Percentiles rank a stretch among this genome's conserved stretches.
Evolutionary conservation across 1,284 basidiomycete genomes (phyloP).

Genomic region (Ceratobasidium sp.): DNA sequence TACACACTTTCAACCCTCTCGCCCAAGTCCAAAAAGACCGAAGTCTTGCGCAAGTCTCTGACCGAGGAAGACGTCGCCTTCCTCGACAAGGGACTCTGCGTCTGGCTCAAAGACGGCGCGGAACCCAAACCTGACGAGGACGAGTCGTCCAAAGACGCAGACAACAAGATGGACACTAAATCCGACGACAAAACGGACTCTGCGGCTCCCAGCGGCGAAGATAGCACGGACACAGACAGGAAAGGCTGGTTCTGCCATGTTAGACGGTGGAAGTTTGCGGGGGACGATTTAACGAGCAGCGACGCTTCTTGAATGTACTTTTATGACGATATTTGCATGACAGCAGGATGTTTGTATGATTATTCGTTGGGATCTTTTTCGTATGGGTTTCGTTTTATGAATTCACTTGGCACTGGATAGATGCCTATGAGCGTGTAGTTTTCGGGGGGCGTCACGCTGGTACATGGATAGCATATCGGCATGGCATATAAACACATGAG

Average conservation of each 20-base stretch:
- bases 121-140: neutral
- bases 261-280: conserved; percentile 40
- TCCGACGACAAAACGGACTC: conserved; percentile 3
- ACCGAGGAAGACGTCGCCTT: conserved; percentile 41
- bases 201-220: neutral
- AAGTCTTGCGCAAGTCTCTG: conserved; percentile 38
- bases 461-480: conserved; percentile 46
- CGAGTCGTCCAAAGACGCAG: conserved; percentile 1
- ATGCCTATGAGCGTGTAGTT: conserved; percentile 1
- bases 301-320: conserved; percentile 10
- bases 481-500: conserved; percentile 39
- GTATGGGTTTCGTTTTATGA: neutral
- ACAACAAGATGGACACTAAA: conserved; percentile 18
- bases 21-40: conserved; percentile 41
- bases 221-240: conserved; percentile 15
- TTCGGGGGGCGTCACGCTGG: conserved; percentile 24
- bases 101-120: conserved; percentile 40
- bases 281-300: conserved; percentile 13
- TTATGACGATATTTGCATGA: conserved; percentile 35
- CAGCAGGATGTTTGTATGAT: conserved; percentile 42
- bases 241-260: conserved; percentile 45
- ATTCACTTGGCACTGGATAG: conserved; percentile 22
- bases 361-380: conserved; percentile 18
- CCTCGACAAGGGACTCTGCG: conserved; percentile 44
- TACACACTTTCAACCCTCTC: conserved; percentile 34